Base-by-base conservation (phyloP, 2,329 filamentous ascomycete genomes). In the Rhexocercosporidium sp. region DNA sequence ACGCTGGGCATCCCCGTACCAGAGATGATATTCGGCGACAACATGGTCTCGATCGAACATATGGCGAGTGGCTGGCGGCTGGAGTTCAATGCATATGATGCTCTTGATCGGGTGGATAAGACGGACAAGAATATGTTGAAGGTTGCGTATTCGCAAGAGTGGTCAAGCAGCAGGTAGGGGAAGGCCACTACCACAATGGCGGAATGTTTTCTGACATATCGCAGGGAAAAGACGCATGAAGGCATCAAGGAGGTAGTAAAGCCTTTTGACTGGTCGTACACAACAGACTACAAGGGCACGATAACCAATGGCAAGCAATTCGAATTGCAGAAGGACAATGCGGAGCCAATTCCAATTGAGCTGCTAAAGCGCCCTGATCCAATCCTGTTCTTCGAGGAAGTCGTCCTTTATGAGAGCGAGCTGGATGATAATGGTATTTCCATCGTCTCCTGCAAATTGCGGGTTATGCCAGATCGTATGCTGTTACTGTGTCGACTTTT, bases 21-120 rank as follows among this genome's bases (percentile, higher is more conserved):
- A 9, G 96, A 99, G 82, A 99, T 99, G 96, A 99, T 99, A 72
- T 99, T 99, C 77, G 96, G 96, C 69, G 94, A 99, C 83, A 99
- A 99, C 79, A 83, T 91, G 66, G 90, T 97, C 47, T 82, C 87
- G 7, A 85, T 99, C 68, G 84, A 89, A 62, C 93, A 98, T 81
- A 69, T 82, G n/a, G 84, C 86, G 22, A 89, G 86, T n/a, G 88
- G 89, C 53, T 99, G 94, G 93, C 83, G 83, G 53, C 83, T 98
- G 70, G 82, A 85, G 62, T 99, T 98, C 83, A 91, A 91, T 77
- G 92, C 96, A 25, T 92, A 89, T 74, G 93, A 95, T 77, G 96
- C 95, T 27, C 85, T 99, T 70, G 93, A 97, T 79, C 84, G 85
- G 67, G 96, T 99, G 59, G 95, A 97, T 82, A 99, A 98, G 85